phyloP scores from a whole-genome alignment of 306 rosid species.

The Lagenaria siceraria region DNA sequence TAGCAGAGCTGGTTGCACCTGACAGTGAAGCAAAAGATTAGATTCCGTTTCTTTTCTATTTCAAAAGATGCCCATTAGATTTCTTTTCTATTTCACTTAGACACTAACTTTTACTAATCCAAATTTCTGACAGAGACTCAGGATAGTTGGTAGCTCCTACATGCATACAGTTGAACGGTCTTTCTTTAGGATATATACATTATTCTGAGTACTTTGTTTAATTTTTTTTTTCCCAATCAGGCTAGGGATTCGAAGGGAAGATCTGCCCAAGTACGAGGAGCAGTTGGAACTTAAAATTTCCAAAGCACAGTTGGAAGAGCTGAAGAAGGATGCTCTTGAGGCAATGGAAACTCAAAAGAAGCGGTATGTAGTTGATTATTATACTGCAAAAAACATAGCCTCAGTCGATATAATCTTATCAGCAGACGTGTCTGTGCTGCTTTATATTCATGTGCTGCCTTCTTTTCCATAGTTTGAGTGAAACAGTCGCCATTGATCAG shows the following conservation, averaged over 20 bases:
- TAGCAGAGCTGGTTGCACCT: neutral
- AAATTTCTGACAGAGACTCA: neutral
- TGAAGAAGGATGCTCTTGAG: conserved; percentile 73
- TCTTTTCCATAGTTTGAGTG: neutral
- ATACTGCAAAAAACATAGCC: neutral
- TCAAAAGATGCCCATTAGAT: neutral
- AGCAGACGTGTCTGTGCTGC: neutral
- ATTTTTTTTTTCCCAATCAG: conserved; percentile 11
- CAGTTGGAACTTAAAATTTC: conserved; percentile 64
- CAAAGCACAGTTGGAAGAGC: conserved; percentile 75
- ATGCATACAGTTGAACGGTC: neutral
- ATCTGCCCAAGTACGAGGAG: conserved; percentile 74
- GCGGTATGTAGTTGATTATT: conserved; percentile 34
- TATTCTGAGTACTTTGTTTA: neutral
- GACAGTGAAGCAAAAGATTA: neutral
- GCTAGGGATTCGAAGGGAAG: conserved; percentile 61
- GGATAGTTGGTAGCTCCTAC: neutral
- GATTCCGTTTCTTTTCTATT: neutral
- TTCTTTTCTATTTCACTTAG: neutral
- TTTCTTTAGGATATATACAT: too few relatives aligned
- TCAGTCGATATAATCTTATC: neutral
- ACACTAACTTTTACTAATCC: neutral
- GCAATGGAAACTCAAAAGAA: conserved; percentile 91
- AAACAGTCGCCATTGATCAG: neutral
- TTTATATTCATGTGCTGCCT: neutral